Base-by-base conservation (phyloP, 2,329 filamentous ascomycete species). In the Exophiala aquamarina region DNA sequence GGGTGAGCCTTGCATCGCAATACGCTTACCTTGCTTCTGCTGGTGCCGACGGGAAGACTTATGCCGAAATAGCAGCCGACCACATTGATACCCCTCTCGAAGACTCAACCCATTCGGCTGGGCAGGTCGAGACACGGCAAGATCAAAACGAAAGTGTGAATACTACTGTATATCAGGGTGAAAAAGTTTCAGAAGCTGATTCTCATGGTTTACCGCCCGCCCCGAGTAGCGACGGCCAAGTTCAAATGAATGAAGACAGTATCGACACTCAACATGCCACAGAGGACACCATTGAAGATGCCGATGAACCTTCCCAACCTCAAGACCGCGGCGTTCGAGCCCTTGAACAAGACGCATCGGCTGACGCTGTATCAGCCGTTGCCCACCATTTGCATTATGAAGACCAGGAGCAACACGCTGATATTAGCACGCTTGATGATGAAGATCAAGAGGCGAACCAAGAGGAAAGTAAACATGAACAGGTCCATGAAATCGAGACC, bases 41-140 rank as follows among this genome's bases (percentile, higher is more conserved):
- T 59, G 79, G 74, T 47, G 69, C 71, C 15, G 71, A 79, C 56
- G 80, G 82, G 14, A 78, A 79, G 62, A 81, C 81, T 10, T 69
- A 81, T 46, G 75, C 77, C 2, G 68, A 75, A 21, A 65, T 81
- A 37, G 50, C 44, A 28, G 50, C 52, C 15, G 55, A 58, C 29
- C 48, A 58, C 32, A 21, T 47, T 15, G 52, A 49, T 17, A 49
- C 43, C 26, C 49, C 55, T 13, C 20, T 35, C 13, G 19, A 23
- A 5, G 52, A 54, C 23, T 26, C 23, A 11, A 26, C 23, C 23
- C 23, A 26, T 26, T 6, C 11, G 23, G 23, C 6, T 11, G 23
- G 11, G 17, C 41, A 45, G 7, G 37, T 29, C 15, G 31, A 43
- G 5, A 17, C 36, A 19, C 20, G 32, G 15, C 18, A 41, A 18